Base-by-base conservation (phyloP, 495 filamentous ascomycete species). In the Annulohypoxylon stygium region DNA sequence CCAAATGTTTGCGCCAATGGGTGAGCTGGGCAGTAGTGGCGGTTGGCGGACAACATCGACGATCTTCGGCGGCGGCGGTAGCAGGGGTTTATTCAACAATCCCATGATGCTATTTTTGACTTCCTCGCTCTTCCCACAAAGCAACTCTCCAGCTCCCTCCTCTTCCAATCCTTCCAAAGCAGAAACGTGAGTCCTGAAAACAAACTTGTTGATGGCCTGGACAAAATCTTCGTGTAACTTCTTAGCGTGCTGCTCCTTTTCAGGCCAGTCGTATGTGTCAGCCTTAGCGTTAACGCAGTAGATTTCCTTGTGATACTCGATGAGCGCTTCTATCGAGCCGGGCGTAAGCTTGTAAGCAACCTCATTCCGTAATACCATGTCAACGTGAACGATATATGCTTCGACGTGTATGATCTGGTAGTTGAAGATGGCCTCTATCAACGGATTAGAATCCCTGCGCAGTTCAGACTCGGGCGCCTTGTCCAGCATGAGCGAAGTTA, bases 281-380 rank as follows among this genome's bases (percentile, higher is more conserved):
- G 93, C 93, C 61, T 93, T 92, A 69, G 93, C 89, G 81, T 99
- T 93, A 61, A 95, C 89, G 61, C 94, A 97, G 84, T 96, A 95
- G 72, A 99, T 88, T 60, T 98, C 95, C 86, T 97, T 95, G 87
- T 99, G 97, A 81, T 95, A 98, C 78, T 97, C 94, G 78, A 97
- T 92, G 73, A 99, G 89, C 30, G 93, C 81, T 76, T 97, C 94
- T 85, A 99, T 99, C 50, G 96, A 93, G 81, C 98, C 96, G 45
- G 92, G 91, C n/a, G 95, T 97, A 75, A 99, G 87, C 86, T 99
- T 99, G 89, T 94, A 98, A 64, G 95, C 97, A 67, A 99, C 94
- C 82, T 99, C 96, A 78, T 97, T 97, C 80, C 94, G 90, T 65
- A 96, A 91, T 53, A 99, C 96, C 93, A 99, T 96, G 84, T 99